phyloP scores from a whole-genome alignment of 2,329 filamentous ascomycete genomes.

The Fusarium miscanthi region DNA sequence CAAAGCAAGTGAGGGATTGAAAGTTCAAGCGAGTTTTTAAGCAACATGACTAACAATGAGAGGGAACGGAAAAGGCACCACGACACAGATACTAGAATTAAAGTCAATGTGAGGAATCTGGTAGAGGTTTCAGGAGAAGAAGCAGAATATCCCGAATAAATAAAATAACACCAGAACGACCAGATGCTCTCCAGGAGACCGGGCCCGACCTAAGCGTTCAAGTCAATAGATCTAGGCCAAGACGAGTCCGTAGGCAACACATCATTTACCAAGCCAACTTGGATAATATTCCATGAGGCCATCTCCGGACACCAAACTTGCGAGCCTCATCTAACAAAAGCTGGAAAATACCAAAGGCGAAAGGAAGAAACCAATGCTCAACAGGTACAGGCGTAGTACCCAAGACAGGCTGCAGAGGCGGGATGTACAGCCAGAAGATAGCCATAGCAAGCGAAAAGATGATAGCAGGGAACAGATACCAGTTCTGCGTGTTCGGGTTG shows the following conservation, averaged over 20 bases:
- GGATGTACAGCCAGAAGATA: constrained; percentile 77
- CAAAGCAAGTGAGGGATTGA: no score
- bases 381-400: constrained; percentile 72
- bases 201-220: no score
- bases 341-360: constrained; percentile 68
- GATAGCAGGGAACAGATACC: constrained; percentile 77
- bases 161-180: no score
- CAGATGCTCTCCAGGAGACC: no score
- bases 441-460: constrained; percentile 75
- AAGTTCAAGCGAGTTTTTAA: no score
- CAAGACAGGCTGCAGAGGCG: constrained; percentile 69
- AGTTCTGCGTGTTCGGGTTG: constrained; percentile 73
- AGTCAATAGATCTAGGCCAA: no score
- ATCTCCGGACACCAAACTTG: background rate
- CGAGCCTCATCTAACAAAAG: background rate
- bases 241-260: background rate
- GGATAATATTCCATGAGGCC: background rate
- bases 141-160: no score
- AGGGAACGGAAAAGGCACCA: no score
- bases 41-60: no score
- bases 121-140: no score
- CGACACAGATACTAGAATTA: no score
- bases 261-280: background rate
- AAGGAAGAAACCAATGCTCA: constrained; percentile 81
- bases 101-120: no score